These are phyloP conservation scores for Yamadazyma tumulicola DNA, from an alignment of 805 yeast species.

Conservation along the genomic window DNA sequence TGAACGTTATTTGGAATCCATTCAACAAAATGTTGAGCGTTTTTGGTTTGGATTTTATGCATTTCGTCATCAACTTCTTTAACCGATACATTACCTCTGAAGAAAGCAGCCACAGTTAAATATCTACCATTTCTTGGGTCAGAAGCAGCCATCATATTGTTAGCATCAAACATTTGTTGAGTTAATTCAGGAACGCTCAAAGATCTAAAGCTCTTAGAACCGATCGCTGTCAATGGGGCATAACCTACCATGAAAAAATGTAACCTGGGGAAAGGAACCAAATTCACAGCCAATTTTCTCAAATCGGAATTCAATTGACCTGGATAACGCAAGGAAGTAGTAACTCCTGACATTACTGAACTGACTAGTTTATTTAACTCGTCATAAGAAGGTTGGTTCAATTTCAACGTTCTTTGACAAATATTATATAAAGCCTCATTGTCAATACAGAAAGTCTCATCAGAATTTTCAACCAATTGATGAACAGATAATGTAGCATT, in stretches of 20 bases:
- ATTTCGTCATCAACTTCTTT: constrained; percentile 95
- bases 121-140: constrained; percentile 90
- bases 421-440: constrained; percentile 91
- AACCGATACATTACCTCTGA: constrained; percentile 88
- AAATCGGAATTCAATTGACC: constrained; percentile 92
- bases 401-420: constrained; percentile 80
- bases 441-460: constrained; percentile 93
- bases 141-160: constrained; percentile 94
- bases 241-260: constrained; percentile 95
- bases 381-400: constrained; percentile 71
- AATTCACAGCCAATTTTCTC: constrained; percentile 88
- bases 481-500: constrained; percentile 89
- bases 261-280: constrained; percentile 92
- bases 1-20: constrained; percentile 97
- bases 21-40: constrained; percentile 82
- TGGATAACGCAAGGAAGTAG: constrained; percentile 90
- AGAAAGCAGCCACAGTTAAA: constrained; percentile 89
- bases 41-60: constrained; percentile 77
- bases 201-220: constrained; percentile 78
- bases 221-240: constrained; percentile 83
- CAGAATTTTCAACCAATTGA: constrained; percentile 86
- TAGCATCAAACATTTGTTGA: constrained; percentile 89
- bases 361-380: constrained; percentile 83
- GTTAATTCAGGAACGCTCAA: constrained; percentile 88
- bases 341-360: constrained; percentile 92